phyloP scores from a whole-genome alignment of 164 flowering plant species.

The Sedum album region DNA sequence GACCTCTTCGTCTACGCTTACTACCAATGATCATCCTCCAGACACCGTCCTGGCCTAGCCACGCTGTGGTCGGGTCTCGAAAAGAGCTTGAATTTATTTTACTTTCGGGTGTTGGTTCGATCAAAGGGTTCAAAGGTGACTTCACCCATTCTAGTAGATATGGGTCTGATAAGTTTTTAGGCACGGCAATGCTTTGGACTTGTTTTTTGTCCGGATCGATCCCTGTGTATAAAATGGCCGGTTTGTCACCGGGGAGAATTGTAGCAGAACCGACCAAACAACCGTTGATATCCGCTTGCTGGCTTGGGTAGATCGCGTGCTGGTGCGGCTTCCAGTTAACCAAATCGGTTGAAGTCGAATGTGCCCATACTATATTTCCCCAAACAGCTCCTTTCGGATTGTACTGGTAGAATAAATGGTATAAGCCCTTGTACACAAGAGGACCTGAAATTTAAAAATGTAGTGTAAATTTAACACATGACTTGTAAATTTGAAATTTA shows the following conservation, averaged over 20 bases:
- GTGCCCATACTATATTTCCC: conserved; percentile 38
- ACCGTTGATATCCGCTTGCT: conserved; percentile 26
- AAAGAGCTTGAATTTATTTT: conserved; percentile 13
- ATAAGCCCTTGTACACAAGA: conserved; percentile 35
- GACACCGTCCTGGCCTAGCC: conserved; percentile 17
- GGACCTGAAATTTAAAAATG: conserved; percentile 25
- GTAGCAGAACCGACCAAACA: conserved; percentile 46
- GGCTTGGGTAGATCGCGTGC: conserved; percentile 25
- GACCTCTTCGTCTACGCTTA: conserved; percentile 8
- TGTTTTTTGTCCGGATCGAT: conserved; percentile 13
- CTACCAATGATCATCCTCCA: conserved; percentile 26
- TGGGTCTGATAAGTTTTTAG: conserved; percentile 39
- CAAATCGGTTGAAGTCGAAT: conserved; percentile 34
- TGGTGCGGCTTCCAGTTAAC: conserved; percentile 28
- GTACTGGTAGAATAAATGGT: conserved; percentile 50
- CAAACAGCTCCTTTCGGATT: conserved; percentile 36
- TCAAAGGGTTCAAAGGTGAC: conserved; percentile 26
- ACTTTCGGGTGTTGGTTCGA: conserved; percentile 13
- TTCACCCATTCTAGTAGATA: conserved; percentile 33
- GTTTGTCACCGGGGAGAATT: conserved; percentile 24
- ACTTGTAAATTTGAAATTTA: neutral
- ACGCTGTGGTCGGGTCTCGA: conserved; percentile 32
- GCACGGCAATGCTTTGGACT: conserved; percentile 40
- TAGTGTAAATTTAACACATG: neutral
- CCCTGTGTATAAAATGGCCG: conserved; percentile 39